Evolutionary conservation across 2,329 filamentous ascomycete species (phyloP).

Genomic region (Ploettnerulaceae sp.): DNA sequence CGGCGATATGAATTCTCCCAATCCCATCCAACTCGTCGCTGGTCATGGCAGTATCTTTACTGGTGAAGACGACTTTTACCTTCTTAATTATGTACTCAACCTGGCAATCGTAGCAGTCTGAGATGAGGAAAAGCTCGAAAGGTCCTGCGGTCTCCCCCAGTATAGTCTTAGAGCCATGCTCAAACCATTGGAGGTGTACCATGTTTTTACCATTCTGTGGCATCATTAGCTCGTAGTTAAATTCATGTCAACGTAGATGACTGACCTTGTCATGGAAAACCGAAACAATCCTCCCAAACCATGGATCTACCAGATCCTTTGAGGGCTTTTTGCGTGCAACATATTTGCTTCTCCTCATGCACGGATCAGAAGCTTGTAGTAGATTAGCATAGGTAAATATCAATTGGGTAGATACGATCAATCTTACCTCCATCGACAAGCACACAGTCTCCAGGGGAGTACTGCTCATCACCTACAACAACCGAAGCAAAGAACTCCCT

Average conservation of each 20-base stretch:
- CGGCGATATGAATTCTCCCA: background rate
- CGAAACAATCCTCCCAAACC: background rate
- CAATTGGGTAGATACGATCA: background rate
- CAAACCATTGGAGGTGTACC: slow-evolving; percentile 21
- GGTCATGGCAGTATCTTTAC: background rate
- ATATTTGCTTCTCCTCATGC: no score
- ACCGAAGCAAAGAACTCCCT: background rate
- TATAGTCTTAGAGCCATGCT: slow-evolving; percentile 15
- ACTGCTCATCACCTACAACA: background rate
- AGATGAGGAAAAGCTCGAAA: slow-evolving; percentile 18
- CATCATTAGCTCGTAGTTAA: background rate
- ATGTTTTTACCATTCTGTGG: background rate
- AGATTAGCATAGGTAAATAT: background rate
- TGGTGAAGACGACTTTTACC: slow-evolving; percentile 12
- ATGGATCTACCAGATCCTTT: background rate
- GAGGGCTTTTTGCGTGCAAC: background rate
- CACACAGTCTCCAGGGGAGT: background rate
- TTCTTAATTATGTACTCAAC: slow-evolving; percentile 12
- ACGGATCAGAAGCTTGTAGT: background rate
- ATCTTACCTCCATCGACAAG: background rate
- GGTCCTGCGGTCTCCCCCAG: slow-evolving; percentile 15
- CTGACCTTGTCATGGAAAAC: background rate
- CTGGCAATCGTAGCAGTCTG: slow-evolving; percentile 12
- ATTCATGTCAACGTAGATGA: background rate
- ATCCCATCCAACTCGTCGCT: background rate